Conservation (phyloP, 768 basidiomycete species). For the Sarcodon sp. region DNA sequence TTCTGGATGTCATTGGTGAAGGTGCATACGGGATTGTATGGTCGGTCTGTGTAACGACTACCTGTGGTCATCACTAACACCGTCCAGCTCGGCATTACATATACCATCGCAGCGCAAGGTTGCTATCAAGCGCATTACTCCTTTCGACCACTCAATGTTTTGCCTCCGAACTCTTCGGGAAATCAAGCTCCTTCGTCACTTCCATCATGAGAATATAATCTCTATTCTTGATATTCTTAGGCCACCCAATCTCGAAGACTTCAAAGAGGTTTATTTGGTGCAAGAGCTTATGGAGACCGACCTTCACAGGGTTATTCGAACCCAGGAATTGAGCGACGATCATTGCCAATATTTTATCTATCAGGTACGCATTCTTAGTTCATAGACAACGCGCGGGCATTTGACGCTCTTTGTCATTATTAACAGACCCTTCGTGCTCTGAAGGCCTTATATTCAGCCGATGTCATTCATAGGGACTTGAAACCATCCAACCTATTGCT, state of each 20-base stretch:
- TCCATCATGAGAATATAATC: conserved; percentile 84
- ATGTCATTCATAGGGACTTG: conserved; percentile 90
- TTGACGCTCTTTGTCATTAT: background rate
- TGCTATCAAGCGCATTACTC: conserved; percentile 93
- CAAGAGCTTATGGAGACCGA: conserved; percentile 90
- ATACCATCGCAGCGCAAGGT: conserved; percentile 81
- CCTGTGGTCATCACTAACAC: conserved; percentile 3
- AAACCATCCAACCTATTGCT: conserved; percentile 93
- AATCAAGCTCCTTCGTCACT: conserved; percentile 87
- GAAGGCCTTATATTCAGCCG: conserved; percentile 90
- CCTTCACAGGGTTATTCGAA: conserved; percentile 90
- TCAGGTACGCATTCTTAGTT: background rate
- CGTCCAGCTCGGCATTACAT: conserved; percentile 64
- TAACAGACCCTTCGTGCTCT: conserved; percentile 78
- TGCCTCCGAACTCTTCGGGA: conserved; percentile 85
- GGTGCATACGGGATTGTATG: conserved; percentile 94
- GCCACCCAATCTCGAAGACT: conserved; percentile 56
- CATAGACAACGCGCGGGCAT: too few relatives aligned
- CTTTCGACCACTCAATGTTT: conserved; percentile 95
- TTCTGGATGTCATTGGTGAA: conserved; percentile 80
- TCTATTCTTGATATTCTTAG: conserved; percentile 89
- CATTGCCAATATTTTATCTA: conserved; percentile 98
- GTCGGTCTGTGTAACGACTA: conserved; percentile 11
- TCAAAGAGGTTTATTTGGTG: conserved; percentile 75
- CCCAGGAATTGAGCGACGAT: conserved; percentile 88